Base-by-base conservation (phyloP, 495 filamentous ascomycete genomes). In the Glonium stellatum region DNA sequence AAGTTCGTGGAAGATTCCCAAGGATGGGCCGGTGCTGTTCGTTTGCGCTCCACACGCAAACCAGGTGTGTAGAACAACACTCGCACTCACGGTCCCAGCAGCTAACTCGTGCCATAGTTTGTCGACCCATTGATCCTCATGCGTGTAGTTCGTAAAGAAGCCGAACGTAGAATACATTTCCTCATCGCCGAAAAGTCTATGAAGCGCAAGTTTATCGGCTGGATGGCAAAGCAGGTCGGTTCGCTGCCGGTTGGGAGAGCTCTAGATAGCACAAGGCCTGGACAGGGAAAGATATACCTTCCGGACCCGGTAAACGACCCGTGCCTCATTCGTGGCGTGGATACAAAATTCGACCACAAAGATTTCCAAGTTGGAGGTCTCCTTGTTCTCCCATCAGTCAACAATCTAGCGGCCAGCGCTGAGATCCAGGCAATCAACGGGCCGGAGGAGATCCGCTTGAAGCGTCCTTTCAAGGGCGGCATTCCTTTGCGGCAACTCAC, bases 1-100 rank as follows among this genome's bases (percentile, higher is more conserved):
- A 48, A 89, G 90, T 57, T 85, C 89, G 50, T 98, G 93, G 89
- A 89, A 89, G 72, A 87, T 98, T 22, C 93, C 93, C 37, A 80
- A 85, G 60, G 80, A 82, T 62, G 93, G 90, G 1, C 92, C 93
- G 0, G 82, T 98, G 56, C 90, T 98, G 42, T 92, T 98, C 69
- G 93, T 98, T 61, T 92, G 91, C n/a, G 93, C 95, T 19, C 93
- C 93, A 61, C 93, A 98, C 80, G 95, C 93, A 49, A 98, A 98
- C 71, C 93, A 98, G 83, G 89, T 91, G 78, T 25, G 75, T 69
- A 11, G 39, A 55, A 54, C 46, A 19, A 15, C 42, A 34, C 22
- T 3, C 21, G 48, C 48, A 4, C 13, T 52, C 12, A 15, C 21
- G 12, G 12, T 5, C 4, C 4, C 18, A 15, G 4, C 4, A n/a